Percentiles rank a stretch among this genome's conserved stretches.
Evolutionary conservation across 23 red algal genomes (phyloP).

Genomic region (Cyanidiococcus yangmingshanensis): DNA sequence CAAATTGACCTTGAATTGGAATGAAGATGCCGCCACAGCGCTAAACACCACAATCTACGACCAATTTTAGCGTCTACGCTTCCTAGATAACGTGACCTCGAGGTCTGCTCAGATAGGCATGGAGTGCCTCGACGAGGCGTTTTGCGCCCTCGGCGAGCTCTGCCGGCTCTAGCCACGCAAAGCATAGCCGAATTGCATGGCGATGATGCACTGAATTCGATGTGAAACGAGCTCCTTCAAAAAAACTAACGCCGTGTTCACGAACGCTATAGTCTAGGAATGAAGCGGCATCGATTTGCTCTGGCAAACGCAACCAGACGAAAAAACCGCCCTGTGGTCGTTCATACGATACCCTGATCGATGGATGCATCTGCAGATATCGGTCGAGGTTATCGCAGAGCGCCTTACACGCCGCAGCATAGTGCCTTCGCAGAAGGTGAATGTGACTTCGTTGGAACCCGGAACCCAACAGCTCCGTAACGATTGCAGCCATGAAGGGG

Average conservation of each 20-base stretch:
- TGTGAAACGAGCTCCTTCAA: constrained; percentile 43
- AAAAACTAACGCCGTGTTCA: constrained; percentile 49
- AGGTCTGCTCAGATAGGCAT: not conserved
- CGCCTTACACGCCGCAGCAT: constrained; percentile 4
- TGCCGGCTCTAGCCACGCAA: constrained; percentile 39
- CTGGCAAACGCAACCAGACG: constrained; percentile 38
- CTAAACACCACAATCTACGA: not conserved
- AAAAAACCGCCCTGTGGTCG: constrained; percentile 64
- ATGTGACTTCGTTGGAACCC: constrained; percentile 33
- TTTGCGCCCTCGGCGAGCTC: constrained; percentile 39
- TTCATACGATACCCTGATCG: constrained; percentile 18
- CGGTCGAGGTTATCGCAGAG: constrained; percentile 47
- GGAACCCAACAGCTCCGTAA: constrained; percentile 40
- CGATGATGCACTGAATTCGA: not conserved
- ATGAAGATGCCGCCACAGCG: not conserved
- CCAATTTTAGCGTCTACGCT: too few species aligned
- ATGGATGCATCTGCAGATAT: constrained; percentile 27
- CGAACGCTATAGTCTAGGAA: constrained; percentile 26
- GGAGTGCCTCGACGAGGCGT: constrained; percentile 39
- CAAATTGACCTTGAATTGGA: too few species aligned
- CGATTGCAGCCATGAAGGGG: constrained; percentile 55
- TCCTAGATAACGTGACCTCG: not conserved
- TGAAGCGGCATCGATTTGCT: constrained; percentile 37
- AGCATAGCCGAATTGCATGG: constrained; percentile 48
- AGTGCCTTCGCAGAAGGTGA: constrained; percentile 23